A percentile compares a stretch with the other conserved stretches of the same genome.
Evolutionary conservation across 225 moss, liverwort and hornwort genomes (phyloP).

Genomic region (Pseudoscleropodium purum): DNA sequence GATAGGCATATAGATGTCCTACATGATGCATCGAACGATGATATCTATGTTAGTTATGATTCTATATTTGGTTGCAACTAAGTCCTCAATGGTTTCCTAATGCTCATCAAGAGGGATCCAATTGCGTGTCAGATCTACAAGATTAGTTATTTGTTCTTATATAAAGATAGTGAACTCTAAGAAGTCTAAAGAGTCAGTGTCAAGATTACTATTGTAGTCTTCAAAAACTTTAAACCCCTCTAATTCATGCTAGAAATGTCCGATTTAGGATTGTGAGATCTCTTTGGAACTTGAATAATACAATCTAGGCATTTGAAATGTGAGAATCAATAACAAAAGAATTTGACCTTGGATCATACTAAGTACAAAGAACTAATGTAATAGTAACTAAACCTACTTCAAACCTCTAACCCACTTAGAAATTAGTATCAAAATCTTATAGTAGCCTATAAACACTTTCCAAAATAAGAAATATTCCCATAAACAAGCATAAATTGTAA

Average conservation of each 20-base stretch:
- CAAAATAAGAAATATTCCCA: fast-evolving
- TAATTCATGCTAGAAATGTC: neutral
- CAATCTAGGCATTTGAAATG: neutral
- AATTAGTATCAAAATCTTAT: neutral
- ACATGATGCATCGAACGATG: neutral
- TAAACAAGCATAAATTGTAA: neutral
- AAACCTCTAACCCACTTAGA: neutral
- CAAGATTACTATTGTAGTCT: neutral
- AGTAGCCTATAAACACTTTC: neutral
- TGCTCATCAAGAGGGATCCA: neutral
- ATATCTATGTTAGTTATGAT: fast-evolving
- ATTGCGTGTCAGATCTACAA: neutral
- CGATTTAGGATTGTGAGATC: neutral
- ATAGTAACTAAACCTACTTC: neutral
- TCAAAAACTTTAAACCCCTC: neutral
- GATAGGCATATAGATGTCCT: too few species aligned
- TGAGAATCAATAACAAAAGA: fast-evolving
- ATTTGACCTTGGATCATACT: neutral
- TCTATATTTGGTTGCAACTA: fast-evolving
- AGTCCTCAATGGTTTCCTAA: fast-evolving
- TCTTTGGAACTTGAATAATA: neutral
- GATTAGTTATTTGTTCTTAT: too few species aligned
- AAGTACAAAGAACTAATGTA: neutral
- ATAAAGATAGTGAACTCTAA: too few species aligned
- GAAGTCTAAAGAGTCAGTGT: too few species aligned